A percentile compares a stretch with the other conserved stretches of the same genome.
Conservation (phyloP, 2,329 filamentous ascomycete species). For the Fusarium aywerte region DNA sequence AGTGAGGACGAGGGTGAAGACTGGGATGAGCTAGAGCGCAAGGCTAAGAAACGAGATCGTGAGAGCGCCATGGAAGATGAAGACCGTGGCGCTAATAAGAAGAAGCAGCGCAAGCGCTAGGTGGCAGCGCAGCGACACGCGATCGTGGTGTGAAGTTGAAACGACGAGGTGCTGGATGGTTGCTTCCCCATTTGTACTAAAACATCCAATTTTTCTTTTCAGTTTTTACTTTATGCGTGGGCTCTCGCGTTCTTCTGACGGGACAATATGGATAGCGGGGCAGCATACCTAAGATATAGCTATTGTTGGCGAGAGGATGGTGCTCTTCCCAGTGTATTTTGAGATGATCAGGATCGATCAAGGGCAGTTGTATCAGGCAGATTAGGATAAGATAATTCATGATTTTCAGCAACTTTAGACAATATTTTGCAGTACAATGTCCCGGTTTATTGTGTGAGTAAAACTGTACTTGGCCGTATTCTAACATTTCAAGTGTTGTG, state of each 20-base stretch:
- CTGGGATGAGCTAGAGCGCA: constrained; percentile 94
- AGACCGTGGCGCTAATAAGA: constrained; percentile 75
- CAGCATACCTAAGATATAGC: constrained; percentile 7
- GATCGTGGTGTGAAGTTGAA: not conserved
- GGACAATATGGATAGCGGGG: constrained; percentile 1
- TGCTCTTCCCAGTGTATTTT: constrained; percentile 4
- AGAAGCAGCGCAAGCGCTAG: constrained; percentile 64
- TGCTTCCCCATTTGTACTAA: constrained; percentile 35
- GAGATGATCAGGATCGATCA: constrained; percentile 21
- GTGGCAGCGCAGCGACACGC: not conserved
- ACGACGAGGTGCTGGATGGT: constrained; percentile 13
- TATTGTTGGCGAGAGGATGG: constrained; percentile 1
- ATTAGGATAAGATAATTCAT: constrained; percentile 36
- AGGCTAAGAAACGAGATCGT: constrained; percentile 86
- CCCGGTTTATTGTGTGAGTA: not conserved
- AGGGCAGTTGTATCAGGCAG: constrained; percentile 25
- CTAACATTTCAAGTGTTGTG: not conserved
- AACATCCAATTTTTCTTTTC: constrained; percentile 24
- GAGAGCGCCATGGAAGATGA: constrained; percentile 66
- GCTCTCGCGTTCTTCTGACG: not conserved
- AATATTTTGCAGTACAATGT: not conserved
- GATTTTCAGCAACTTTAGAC: constrained; percentile 28
- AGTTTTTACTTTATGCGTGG: constrained; percentile 7
- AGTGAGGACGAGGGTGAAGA: constrained; percentile 84
- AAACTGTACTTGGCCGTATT: not conserved